Evolutionary conservation across 805 yeast species (phyloP).

Genomic region (Vanderwaltozyma yarrowii): DNA sequence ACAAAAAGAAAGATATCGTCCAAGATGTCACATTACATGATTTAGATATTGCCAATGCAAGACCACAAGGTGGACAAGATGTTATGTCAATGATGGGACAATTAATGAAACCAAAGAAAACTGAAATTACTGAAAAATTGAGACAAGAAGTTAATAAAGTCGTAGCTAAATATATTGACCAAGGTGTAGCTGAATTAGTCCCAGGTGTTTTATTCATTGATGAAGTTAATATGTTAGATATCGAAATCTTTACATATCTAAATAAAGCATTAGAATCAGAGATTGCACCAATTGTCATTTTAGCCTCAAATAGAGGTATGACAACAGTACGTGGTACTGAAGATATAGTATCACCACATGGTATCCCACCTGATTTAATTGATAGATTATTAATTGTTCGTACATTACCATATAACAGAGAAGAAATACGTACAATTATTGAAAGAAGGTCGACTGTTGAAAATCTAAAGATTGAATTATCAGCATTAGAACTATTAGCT

Average conservation of each 20-base stretch:
- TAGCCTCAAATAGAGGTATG: conserved; percentile 93
- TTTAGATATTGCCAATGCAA: conserved; percentile 89
- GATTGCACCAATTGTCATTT: conserved; percentile 88
- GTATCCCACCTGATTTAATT: conserved; percentile 88
- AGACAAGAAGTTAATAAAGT: conserved; percentile 91
- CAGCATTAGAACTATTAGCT: conserved; percentile 70
- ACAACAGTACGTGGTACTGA: conserved; percentile 87
- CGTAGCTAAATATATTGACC: conserved; percentile 91
- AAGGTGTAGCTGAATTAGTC: conserved; percentile 93
- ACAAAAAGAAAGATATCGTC: conserved; percentile 93
- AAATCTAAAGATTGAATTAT: conserved; percentile 49
- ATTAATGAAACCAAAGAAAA: conserved; percentile 87
- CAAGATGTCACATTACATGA: conserved; percentile 97
- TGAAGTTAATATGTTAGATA: conserved; percentile 96
- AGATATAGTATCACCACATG: conserved; percentile 83
- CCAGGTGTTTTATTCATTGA: conserved; percentile 98
- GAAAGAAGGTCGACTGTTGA: conserved; percentile 76
- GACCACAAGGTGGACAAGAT: conserved; percentile 96
- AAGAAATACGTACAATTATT: conserved; percentile 74
- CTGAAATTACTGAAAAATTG: conserved; percentile 93
- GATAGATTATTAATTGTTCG: conserved; percentile 88
- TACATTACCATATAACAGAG: conserved; percentile 78
- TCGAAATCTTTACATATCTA: conserved; percentile 91
- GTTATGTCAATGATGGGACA: conserved; percentile 96
- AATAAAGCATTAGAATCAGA: conserved; percentile 88